Conservation (phyloP, 169 alveolate species). For the Amoebophrya sp. region DNA sequence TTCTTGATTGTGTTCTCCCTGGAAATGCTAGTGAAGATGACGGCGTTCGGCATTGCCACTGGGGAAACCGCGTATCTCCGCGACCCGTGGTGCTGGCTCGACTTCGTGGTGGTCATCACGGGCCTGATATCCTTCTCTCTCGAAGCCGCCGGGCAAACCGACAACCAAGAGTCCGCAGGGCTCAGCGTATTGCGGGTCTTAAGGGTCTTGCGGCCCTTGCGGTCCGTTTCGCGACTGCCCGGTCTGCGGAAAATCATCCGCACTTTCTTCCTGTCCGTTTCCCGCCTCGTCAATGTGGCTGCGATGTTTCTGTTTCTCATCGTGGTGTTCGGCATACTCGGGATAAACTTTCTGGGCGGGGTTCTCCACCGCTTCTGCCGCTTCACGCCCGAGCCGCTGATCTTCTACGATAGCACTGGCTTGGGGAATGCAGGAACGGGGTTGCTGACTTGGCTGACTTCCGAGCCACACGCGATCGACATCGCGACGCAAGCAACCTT, state of each 20-base stretch:
- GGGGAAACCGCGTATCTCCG: slow-evolving; percentile 56
- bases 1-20: slow-evolving; percentile 37
- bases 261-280: slow-evolving; percentile 53
- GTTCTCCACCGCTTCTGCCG: not conserved
- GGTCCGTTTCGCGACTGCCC: slow-evolving; percentile 57
- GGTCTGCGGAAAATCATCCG: slow-evolving; percentile 55
- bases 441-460: not conserved
- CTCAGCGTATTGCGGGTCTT: slow-evolving; percentile 53
- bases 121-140: slow-evolving; percentile 34
- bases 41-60: slow-evolving; percentile 50
- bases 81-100: slow-evolving; percentile 65
- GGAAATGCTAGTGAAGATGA: slow-evolving; percentile 39
- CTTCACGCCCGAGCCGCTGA: not conserved
- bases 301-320: slow-evolving; percentile 48
- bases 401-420: not conserved
- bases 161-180: slow-evolving; percentile 12
- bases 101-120: slow-evolving; percentile 59
- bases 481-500: not conserved
- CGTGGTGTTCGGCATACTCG: slow-evolving; percentile 60
- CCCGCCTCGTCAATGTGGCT: slow-evolving; percentile 54
- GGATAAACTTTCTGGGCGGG: slow-evolving; percentile 38
- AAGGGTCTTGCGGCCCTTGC: slow-evolving; percentile 60
- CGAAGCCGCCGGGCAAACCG: not conserved
- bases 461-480: not conserved
- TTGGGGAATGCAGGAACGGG: not conserved